Conservation (phyloP, 2,329 filamentous ascomycete species). For the Alternaria triticina region DNA sequence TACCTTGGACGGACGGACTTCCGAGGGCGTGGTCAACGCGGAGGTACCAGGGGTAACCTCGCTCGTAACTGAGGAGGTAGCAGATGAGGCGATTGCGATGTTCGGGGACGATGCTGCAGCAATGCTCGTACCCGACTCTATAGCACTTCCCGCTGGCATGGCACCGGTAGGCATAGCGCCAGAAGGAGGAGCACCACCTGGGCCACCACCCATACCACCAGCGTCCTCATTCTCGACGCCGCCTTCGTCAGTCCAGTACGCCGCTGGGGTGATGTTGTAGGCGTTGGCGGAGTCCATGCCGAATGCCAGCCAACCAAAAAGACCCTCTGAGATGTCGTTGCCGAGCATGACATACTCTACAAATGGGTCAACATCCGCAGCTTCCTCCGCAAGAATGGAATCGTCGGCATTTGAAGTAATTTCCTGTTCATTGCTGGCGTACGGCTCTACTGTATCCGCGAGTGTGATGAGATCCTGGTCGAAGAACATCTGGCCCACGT, state of each 20-base stretch:
- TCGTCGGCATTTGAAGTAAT: constrained; percentile 62
- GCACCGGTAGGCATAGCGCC: constrained; percentile 18
- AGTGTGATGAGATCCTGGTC: constrained; percentile 47
- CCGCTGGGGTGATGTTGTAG: constrained; percentile 39
- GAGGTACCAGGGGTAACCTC: neutral
- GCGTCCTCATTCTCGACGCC: constrained; percentile 28
- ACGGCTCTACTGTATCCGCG: constrained; percentile 57
- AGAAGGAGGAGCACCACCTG: neutral
- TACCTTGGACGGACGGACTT: neutral
- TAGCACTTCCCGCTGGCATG: neutral
- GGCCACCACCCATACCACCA: neutral
- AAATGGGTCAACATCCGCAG: constrained; percentile 60
- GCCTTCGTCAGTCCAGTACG: constrained; percentile 33
- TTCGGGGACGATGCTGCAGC: neutral
- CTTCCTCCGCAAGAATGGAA: constrained; percentile 55
- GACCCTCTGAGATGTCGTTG: constrained; percentile 48
- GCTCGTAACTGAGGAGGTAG: neutral
- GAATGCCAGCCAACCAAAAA: constrained; percentile 45
- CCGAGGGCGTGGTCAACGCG: neutral
- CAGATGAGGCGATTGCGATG: neutral
- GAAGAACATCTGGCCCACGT: constrained; percentile 55
- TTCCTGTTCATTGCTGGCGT: constrained; percentile 50
- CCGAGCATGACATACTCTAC: constrained; percentile 65
- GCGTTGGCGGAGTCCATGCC: constrained; percentile 34
- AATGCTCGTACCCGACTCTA: neutral